Evolutionary conservation across 2,329 filamentous ascomycete species (phyloP).

Genomic region (Cordyceps pruinosa): DNA sequence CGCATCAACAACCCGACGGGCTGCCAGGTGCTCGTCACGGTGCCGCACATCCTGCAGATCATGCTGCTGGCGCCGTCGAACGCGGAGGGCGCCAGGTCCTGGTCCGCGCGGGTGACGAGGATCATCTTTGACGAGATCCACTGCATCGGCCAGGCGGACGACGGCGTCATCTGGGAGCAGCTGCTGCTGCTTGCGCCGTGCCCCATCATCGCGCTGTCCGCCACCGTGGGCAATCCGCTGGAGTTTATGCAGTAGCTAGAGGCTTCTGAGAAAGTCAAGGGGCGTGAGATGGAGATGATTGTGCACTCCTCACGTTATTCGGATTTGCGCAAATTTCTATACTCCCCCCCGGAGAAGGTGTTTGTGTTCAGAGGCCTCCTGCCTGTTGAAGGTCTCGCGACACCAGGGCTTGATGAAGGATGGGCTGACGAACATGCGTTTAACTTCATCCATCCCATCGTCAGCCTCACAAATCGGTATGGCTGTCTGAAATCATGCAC

Average conservation of each 20-base stretch:
- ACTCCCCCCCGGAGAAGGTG: constrained; percentile 40
- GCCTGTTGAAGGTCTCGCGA: constrained; percentile 45
- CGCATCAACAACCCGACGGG: constrained; percentile 65
- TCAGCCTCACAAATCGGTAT: constrained; percentile 51
- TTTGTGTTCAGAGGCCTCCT: constrained; percentile 17
- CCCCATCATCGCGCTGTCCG: constrained; percentile 72
- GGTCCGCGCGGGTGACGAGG: constrained; percentile 61
- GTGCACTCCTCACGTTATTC: constrained; percentile 65
- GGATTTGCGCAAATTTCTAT: constrained; percentile 69
- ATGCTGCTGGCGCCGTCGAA: constrained; percentile 64
- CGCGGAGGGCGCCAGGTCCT: constrained; percentile 45
- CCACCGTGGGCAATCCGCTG: constrained; percentile 68
- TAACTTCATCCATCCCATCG: constrained; percentile 59
- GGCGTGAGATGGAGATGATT: constrained; percentile 60
- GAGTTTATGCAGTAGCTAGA: constrained; percentile 65
- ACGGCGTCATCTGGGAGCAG: constrained; percentile 74
- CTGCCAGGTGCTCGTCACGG: constrained; percentile 70
- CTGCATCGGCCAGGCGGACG: constrained; percentile 69
- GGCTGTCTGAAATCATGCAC: background rate
- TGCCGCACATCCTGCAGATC: constrained; percentile 72
- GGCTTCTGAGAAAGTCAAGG: constrained; percentile 55
- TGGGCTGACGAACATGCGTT: constrained; percentile 41
- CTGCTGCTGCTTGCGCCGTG: constrained; percentile 66
- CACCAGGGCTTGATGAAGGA: constrained; percentile 39
- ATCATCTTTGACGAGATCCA: constrained; percentile 83